phyloP scores from a whole-genome alignment of 768 basidiomycete genomes.

The Fistulinella prunicolor region DNA sequence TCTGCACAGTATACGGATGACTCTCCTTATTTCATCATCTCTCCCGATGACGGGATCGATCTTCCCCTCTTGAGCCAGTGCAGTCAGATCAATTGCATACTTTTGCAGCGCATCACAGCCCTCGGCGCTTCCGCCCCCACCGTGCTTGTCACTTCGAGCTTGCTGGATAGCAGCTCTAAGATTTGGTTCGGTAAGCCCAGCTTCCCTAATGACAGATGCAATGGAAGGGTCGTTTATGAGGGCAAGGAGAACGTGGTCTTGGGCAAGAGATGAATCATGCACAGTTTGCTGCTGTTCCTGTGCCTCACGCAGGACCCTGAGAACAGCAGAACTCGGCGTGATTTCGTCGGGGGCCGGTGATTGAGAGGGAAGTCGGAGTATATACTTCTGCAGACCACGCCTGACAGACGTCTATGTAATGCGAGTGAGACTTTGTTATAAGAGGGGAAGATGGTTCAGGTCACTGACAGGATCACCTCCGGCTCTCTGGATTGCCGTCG shows the following conservation, averaged over 20 bases:
- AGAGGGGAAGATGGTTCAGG: background rate
- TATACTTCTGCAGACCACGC: constrained; percentile 68
- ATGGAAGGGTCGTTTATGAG: constrained; percentile 75
- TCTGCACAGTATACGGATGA: constrained; percentile 78
- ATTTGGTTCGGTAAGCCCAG: constrained; percentile 63
- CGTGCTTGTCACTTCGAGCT: constrained; percentile 76
- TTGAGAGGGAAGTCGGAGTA: constrained; percentile 82
- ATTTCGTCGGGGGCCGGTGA: constrained; percentile 83
- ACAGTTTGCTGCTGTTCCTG: constrained; percentile 75
- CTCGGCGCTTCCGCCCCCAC: constrained; percentile 85
- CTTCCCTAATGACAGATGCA: constrained; percentile 68
- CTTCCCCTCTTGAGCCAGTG: constrained; percentile 87
- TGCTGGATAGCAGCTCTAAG: constrained; percentile 78
- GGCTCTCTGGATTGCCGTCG: constrained; percentile 73
- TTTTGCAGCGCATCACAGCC: constrained; percentile 92
- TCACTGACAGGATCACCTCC: constrained; percentile 77
- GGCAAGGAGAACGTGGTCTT: constrained; percentile 88
- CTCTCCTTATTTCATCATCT: constrained; percentile 87
- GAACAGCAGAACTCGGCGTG: constrained; percentile 51
- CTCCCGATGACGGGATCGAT: constrained; percentile 95
- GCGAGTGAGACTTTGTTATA: background rate
- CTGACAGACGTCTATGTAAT: constrained; percentile 56
- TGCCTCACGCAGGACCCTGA: constrained; percentile 72
- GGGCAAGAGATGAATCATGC: constrained; percentile 90
- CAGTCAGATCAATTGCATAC: constrained; percentile 83